These are phyloP conservation scores for Thraustochytrium sp. DNA, from an alignment of 352 stramenopile genomes.

Conservation along the genomic window DNA sequence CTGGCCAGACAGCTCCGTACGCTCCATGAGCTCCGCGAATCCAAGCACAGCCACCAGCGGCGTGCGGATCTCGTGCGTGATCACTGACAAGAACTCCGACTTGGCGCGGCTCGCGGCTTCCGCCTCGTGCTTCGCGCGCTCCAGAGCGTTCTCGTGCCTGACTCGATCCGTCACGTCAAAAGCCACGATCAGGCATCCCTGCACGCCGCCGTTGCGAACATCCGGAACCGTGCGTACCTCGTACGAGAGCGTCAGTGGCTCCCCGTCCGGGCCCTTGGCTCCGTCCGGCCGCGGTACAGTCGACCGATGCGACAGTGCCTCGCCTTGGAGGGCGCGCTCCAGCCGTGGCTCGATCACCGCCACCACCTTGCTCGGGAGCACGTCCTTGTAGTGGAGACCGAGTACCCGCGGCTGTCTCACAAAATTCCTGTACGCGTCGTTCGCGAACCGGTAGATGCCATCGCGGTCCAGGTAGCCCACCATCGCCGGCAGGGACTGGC, in stretches of 20 bases:
- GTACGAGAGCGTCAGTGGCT: not conserved
- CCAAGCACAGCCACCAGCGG: slow-evolving; percentile 68
- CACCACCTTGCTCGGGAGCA: not conserved
- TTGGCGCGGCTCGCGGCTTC: not conserved
- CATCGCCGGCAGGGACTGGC: not conserved
- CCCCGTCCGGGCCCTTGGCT: not conserved
- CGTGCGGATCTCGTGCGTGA: slow-evolving; percentile 56
- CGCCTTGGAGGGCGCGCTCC: not conserved
- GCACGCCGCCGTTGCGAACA: not conserved
- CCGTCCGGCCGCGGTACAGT: not conserved
- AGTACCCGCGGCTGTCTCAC: not conserved
- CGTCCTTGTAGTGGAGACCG: not conserved
- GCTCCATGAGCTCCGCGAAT: slow-evolving; percentile 66
- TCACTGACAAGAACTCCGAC: slow-evolving; percentile 45
- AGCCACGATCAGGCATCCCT: not conserved
- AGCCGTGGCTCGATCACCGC: not conserved
- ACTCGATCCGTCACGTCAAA: not conserved
- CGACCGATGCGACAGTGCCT: not conserved
- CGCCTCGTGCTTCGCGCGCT: not conserved
- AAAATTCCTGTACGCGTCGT: not conserved
- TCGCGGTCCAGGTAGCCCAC: not conserved
- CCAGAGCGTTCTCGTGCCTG: not conserved
- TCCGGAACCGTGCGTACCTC: not conserved
- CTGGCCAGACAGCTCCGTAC: slow-evolving; percentile 55
- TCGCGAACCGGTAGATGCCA: not conserved